These are phyloP conservation scores for Guadua angustifolia DNA, from an alignment of 176 grass and related monocot species.

Conservation along the genomic window DNA sequence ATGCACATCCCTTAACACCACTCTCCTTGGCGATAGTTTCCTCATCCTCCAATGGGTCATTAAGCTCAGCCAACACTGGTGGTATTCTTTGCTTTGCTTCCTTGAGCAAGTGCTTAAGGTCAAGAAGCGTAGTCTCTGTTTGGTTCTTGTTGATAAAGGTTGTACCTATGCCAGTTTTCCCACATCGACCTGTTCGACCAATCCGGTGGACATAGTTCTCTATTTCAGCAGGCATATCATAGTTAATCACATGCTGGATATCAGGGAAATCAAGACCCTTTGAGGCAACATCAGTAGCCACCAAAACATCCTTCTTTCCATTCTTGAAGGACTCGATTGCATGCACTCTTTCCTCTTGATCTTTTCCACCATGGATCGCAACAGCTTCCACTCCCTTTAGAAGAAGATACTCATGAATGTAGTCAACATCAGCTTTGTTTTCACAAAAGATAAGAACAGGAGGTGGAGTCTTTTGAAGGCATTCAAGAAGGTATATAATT, in stretches of 20 bases:
- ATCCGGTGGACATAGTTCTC: slow-evolving; percentile 97
- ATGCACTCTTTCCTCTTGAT: slow-evolving; percentile 92
- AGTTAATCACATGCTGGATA: slow-evolving; percentile 97
- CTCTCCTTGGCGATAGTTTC: slow-evolving; percentile 74
- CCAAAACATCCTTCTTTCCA: slow-evolving; percentile 80
- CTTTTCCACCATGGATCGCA: slow-evolving; percentile 88
- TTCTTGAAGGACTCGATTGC: slow-evolving; percentile 83
- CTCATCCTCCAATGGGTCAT: slow-evolving; percentile 78
- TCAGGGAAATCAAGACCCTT: slow-evolving; percentile 98
- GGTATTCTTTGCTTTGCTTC: slow-evolving; percentile 96
- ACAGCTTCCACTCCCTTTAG: slow-evolving; percentile 96
- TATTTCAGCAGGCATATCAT: slow-evolving; percentile 92
- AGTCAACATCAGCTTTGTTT: slow-evolving; percentile 87
- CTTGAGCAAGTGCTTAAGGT: slow-evolving; percentile 86
- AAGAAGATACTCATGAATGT: slow-evolving; percentile 96
- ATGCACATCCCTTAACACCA: slow-evolving; percentile 87
- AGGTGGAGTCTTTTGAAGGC: slow-evolving; percentile 90
- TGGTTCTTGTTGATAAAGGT: slow-evolving; percentile 99
- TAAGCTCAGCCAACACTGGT: slow-evolving; percentile 79
- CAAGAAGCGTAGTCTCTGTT: slow-evolving; percentile 80
- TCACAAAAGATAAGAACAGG: slow-evolving; percentile 93
- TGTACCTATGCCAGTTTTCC: slow-evolving; percentile 90
- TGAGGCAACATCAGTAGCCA: slow-evolving; percentile 93
- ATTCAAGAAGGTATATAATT: slow-evolving; percentile 89
- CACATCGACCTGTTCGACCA: slow-evolving; percentile 88